Conservation (phyloP, 352 stramenopile genomes). For the Pythium dissotocum region DNA sequence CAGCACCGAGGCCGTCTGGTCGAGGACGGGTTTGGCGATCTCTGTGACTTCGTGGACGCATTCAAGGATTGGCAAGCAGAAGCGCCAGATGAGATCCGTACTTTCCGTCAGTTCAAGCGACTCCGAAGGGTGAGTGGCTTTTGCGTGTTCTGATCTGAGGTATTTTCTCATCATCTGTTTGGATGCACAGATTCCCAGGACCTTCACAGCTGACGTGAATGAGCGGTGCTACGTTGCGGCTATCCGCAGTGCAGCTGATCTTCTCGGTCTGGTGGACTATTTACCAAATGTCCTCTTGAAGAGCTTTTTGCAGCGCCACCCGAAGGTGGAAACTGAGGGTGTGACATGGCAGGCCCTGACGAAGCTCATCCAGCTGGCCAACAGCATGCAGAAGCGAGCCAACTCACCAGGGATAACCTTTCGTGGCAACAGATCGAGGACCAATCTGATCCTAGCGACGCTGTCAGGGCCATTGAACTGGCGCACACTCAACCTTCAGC, state of each 20-base stretch:
- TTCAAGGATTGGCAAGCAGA: conserved; percentile 8
- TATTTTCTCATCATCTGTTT: conserved; percentile 6
- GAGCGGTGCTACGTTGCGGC: conserved; percentile 7
- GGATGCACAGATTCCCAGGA: neutral
- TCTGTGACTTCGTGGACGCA: conserved; percentile 5
- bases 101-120: conserved; percentile 5
- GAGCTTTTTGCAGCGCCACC: conserved; percentile 1
- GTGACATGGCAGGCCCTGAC: conserved; percentile 12
- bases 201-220: neutral
- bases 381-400: conserved; percentile 6
- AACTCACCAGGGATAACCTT: conserved; percentile 7
- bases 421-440: conserved; percentile 8
- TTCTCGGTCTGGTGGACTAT: conserved; percentile 2
- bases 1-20: conserved; percentile 5
- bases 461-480: neutral
- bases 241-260: conserved; percentile 9
- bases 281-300: conserved; percentile 8
- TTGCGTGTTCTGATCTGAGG: neutral
- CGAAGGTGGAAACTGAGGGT: neutral
- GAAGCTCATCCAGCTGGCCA: conserved; percentile 1
- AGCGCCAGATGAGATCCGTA: neutral
- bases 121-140: neutral
- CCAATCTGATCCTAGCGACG: conserved; percentile 9
- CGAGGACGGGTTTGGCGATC: conserved; percentile 3
- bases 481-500: neutral